Evolutionary conservation across 169 alveolate genomes (phyloP).

Genomic region (Theileria orientalis): DNA sequence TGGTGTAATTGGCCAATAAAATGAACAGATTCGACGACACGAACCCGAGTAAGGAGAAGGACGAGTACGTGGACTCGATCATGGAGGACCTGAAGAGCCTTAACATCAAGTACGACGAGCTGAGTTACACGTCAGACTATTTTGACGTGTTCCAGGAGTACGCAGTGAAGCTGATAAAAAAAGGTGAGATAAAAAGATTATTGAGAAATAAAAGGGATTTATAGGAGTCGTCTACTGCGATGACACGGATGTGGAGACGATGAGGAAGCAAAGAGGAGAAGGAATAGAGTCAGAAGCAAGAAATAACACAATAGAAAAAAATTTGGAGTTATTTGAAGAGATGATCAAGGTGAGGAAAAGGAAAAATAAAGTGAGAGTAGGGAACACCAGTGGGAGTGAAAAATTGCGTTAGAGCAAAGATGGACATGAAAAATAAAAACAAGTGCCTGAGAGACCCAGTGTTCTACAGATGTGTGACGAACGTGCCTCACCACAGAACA

Average conservation of each 20-base stretch:
- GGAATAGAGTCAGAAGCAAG: constrained; percentile 90
- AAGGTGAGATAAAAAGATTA: constrained; percentile 42
- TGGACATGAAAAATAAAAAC: constrained; percentile 90
- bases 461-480: constrained; percentile 89
- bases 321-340: constrained; percentile 86
- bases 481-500: constrained; percentile 91
- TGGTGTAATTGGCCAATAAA: neutral
- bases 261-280: constrained; percentile 94
- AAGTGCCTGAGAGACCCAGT: constrained; percentile 99
- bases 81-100: constrained; percentile 87
- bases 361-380: constrained; percentile 1
- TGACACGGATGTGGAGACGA: constrained; percentile 92
- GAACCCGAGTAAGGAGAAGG: constrained; percentile 95
- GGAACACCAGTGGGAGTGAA: constrained; percentile 86
- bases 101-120: constrained; percentile 85
- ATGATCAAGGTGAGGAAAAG: constrained; percentile 68
- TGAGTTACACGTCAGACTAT: constrained; percentile 95
- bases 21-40: constrained; percentile 95
- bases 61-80: constrained; percentile 92
- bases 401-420: constrained; percentile 96
- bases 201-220: neutral
- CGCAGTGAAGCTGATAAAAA: constrained; percentile 83
- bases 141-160: constrained; percentile 86
- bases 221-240: constrained; percentile 94
- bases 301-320: constrained; percentile 86